Evolutionary conservation across 2,329 filamentous ascomycete genomes (phyloP), one percentile per base, ranked within the genome.

Genomic region (Xylaria sp.): DNA sequence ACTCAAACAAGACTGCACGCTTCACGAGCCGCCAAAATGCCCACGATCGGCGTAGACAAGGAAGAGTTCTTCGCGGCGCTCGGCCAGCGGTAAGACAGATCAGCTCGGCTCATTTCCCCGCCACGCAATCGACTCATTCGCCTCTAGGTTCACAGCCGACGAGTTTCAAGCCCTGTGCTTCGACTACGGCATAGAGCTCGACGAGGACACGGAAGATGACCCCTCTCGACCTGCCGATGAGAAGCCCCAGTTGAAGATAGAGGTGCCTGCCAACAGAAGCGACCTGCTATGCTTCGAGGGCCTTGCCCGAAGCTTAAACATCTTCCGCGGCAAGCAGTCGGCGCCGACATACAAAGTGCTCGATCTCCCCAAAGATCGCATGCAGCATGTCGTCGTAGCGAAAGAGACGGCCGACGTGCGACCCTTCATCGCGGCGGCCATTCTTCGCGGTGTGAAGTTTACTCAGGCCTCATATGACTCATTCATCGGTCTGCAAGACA

Each of bases 111-210:
- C 39, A 39, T 8, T 8, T 41, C 52, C 63, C 44, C 44, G 12
- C 23, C 70, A 68, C 70, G 73, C 72, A 67, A 72, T 70, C 61
- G 41, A 46, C 69, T 71, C 54, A 61, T 65, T 55, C 23, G 65
- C 70, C 78, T 70, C 54, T 69, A 94, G 92, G 75, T 95, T 93
- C 82, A 97, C 95, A 65, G 96, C 93, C 73, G 90, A 97, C 77
- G 93, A 97, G 79, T 99, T 99, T 79, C 96, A 99, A 82, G 92
- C 97, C 79, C 87, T 99, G 76, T 98, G 96, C 83, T 99, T 99
- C 87, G 95, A 99, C 78, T 99, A 97, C 80, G 94, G 94, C 69
- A 97, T 99, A 80, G 96, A 99, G 83, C 89, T 99, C 75, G 96
- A 99, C 84, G 95, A 98, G 84, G 96, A 99, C 81, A 96, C 93